Evolutionary conservation across 2,329 filamentous ascomycete species (phyloP).

Genomic region (Trichoderma guizhouense): DNA sequence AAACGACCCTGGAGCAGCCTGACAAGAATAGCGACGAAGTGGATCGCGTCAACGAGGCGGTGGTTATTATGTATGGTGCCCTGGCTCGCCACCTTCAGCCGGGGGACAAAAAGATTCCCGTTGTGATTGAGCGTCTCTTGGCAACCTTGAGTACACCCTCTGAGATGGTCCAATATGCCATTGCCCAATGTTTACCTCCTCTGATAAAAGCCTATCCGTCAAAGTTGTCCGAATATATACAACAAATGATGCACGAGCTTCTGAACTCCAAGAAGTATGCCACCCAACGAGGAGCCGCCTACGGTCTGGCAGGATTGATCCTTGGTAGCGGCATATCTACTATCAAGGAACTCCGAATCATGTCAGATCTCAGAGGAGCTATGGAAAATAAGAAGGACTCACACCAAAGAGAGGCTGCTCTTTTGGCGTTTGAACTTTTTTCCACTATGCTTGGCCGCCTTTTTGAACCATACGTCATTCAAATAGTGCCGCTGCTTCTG

Average conservation of each 20-base stretch:
- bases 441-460: slow-evolving; percentile 80
- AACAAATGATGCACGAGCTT: slow-evolving; percentile 77
- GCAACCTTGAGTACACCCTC: slow-evolving; percentile 90
- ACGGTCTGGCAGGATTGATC: slow-evolving; percentile 87
- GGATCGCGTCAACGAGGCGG: slow-evolving; percentile 92
- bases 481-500: slow-evolving; percentile 87
- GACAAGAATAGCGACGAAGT: slow-evolving; percentile 77
- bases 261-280: slow-evolving; percentile 87
- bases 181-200: slow-evolving; percentile 89
- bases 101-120: slow-evolving; percentile 83
- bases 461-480: slow-evolving; percentile 95
- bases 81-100: slow-evolving; percentile 80
- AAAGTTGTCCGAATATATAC: slow-evolving; percentile 75
- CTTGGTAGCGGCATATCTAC: slow-evolving; percentile 81
- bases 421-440: slow-evolving; percentile 87
- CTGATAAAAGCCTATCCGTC: slow-evolving; percentile 78
- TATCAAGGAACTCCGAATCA: slow-evolving; percentile 79
- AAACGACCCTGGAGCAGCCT: slow-evolving; percentile 79
- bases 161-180: slow-evolving; percentile 93
- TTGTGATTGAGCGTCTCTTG: slow-evolving; percentile 82
- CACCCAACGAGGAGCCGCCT: slow-evolving; percentile 87
- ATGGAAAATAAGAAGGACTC: slow-evolving; percentile 94
- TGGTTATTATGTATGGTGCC: slow-evolving; percentile 96
- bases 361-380: slow-evolving; percentile 74
- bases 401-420: slow-evolving; percentile 81